These are phyloP conservation scores for Albifimbria verrucaria DNA, from an alignment of 2,329 filamentous ascomycete genomes.

Conservation along the genomic window DNA sequence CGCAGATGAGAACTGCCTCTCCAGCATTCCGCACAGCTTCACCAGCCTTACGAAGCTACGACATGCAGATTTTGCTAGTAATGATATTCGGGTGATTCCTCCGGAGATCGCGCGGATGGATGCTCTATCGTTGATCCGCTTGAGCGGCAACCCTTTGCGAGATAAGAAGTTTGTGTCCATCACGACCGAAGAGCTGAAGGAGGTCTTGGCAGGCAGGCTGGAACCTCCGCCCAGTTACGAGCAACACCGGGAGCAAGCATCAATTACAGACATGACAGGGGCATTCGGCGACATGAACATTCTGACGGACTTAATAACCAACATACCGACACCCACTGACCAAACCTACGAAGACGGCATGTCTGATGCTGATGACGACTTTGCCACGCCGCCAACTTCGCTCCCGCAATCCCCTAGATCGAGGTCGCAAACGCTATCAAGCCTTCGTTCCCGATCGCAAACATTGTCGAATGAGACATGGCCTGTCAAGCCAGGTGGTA, in stretches of 20 bases:
- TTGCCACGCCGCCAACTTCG: constrained; percentile 56
- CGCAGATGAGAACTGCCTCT: constrained; percentile 79
- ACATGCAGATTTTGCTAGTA: constrained; percentile 79
- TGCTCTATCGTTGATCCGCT: constrained; percentile 66
- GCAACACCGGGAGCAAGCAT: constrained; percentile 21
- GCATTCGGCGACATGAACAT: constrained; percentile 28
- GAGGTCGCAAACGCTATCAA: constrained; percentile 45
- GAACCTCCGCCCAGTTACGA: constrained; percentile 50
- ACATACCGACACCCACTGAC: constrained; percentile 10
- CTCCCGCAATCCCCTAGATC: constrained; percentile 45
- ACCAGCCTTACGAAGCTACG: constrained; percentile 63
- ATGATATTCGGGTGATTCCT: constrained; percentile 75
- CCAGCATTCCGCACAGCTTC: constrained; percentile 74
- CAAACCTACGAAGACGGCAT: constrained; percentile 38
- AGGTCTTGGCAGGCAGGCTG: constrained; percentile 63
- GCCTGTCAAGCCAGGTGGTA: constrained; percentile 55
- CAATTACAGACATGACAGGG: constrained; percentile 15
- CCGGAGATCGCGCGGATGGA: constrained; percentile 78
- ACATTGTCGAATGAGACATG: constrained; percentile 46
- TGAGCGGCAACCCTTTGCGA: constrained; percentile 85
- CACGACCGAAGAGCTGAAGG: constrained; percentile 77
- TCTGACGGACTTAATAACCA: constrained; percentile 6
- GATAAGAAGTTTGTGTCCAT: constrained; percentile 85
- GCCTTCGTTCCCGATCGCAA: constrained; percentile 40
- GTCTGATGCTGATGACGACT: constrained; percentile 52